Percentiles rank a stretch among this genome's conserved stretches.
These are phyloP conservation scores for Saturnispora zaruensis DNA, from an alignment of 805 yeast genomes.

Conservation along the genomic window DNA sequence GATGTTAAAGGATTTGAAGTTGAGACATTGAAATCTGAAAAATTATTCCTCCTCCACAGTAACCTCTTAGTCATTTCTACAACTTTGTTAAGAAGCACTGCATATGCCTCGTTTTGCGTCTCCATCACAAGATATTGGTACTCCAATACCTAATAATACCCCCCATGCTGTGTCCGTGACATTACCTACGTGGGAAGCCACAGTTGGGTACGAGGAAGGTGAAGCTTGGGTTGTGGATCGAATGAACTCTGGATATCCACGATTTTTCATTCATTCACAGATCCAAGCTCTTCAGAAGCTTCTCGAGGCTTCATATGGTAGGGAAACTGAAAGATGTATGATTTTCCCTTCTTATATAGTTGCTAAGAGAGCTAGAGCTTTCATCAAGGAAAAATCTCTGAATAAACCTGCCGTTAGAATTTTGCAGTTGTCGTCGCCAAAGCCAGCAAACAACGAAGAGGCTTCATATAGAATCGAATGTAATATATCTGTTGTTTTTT, in stretches of 20 bases:
- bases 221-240: conserved; percentile 67
- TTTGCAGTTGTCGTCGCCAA: conserved; percentile 62
- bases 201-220: conserved; percentile 88
- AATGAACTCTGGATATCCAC: conserved; percentile 84
- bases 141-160: conserved; percentile 80
- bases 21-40: background rate
- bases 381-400: conserved; percentile 42
- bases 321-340: conserved; percentile 67
- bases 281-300: conserved; percentile 48
- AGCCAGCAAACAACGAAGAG: conserved; percentile 54
- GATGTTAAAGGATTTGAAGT: background rate
- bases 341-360: conserved; percentile 69
- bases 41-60: background rate
- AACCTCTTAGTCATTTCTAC: background rate
- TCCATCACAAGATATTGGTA: conserved; percentile 51
- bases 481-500: conserved; percentile 70
- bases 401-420: conserved; percentile 42
- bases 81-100: background rate
- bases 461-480: conserved; percentile 53
- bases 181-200: conserved; percentile 91
- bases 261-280: conserved; percentile 63
- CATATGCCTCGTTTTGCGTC: conserved; percentile 6
- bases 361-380: conserved; percentile 82
- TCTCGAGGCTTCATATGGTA: conserved; percentile 63
- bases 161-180: conserved; percentile 94